Conservation (phyloP, 495 filamentous ascomycete species). For the Hamigera avellanea region DNA sequence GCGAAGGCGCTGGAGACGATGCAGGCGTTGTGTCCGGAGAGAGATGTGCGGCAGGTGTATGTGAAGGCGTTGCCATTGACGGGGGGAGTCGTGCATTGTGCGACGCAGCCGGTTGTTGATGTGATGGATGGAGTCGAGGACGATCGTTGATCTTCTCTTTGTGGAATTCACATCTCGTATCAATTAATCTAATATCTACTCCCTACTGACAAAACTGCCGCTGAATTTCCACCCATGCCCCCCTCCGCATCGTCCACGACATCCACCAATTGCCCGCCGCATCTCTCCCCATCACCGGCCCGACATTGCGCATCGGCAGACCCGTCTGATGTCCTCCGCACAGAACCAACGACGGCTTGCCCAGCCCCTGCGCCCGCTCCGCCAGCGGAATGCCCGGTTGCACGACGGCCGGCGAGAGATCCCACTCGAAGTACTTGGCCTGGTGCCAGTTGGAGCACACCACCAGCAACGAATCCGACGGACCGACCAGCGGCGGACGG, state of each 20-base stretch:
- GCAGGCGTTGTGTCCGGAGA: too few species aligned
- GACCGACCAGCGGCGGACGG: slow-evolving; percentile 13
- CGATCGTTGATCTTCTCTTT: too few species aligned
- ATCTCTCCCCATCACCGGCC: slow-evolving; percentile 30
- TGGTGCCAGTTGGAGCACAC: slow-evolving; percentile 33
- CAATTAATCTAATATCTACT: too few species aligned
- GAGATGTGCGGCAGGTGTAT: too few species aligned
- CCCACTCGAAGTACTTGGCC: slow-evolving; percentile 24
- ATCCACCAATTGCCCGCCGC: slow-evolving; percentile 35
- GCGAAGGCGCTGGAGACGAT: too few species aligned
- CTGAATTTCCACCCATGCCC: background rate
- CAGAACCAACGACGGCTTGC: too few species aligned
- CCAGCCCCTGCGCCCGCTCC: slow-evolving; percentile 5
- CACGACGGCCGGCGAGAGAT: slow-evolving; percentile 29
- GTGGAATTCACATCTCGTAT: too few species aligned
- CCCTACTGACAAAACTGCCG: too few species aligned
- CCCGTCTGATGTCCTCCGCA: slow-evolving; percentile 12
- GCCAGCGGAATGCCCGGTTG: background rate
- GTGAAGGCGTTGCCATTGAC: too few species aligned
- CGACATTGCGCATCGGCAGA: slow-evolving; percentile 11
- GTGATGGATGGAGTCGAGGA: too few species aligned
- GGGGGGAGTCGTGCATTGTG: too few species aligned
- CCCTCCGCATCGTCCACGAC: background rate
- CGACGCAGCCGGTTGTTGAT: too few species aligned
- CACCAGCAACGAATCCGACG: slow-evolving; percentile 14